These are phyloP conservation scores for Xenoacremonium recifei DNA, from an alignment of 2,329 filamentous ascomycete species.

Conservation along the genomic window DNA sequence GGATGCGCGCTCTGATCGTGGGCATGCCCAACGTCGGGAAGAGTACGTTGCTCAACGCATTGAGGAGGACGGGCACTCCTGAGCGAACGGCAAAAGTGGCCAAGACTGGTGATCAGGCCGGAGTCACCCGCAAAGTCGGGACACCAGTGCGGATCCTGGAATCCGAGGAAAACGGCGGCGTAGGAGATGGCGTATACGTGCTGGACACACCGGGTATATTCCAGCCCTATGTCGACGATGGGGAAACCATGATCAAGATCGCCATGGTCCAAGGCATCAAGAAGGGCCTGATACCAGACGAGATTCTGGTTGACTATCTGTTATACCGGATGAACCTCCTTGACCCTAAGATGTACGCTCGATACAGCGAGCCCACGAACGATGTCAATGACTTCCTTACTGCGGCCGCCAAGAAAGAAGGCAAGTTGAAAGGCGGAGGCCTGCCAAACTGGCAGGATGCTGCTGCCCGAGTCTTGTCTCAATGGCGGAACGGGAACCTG, in stretches of 20 bases:
- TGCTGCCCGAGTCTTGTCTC: slow-evolving; percentile 76
- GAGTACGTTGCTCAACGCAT: slow-evolving; percentile 85
- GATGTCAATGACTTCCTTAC: slow-evolving; percentile 73
- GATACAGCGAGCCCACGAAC: slow-evolving; percentile 73
- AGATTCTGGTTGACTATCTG: slow-evolving; percentile 85
- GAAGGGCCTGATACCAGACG: slow-evolving; percentile 75
- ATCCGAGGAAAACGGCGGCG: slow-evolving; percentile 38
- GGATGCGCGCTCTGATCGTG: slow-evolving; percentile 82
- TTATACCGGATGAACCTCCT: slow-evolving; percentile 77
- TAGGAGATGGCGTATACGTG: slow-evolving; percentile 70
- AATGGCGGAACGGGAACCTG: slow-evolving; percentile 75
- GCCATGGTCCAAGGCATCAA: slow-evolving; percentile 88
- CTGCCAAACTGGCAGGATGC: slow-evolving; percentile 68
- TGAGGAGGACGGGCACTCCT: slow-evolving; percentile 64
- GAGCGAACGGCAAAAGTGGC: slow-evolving; percentile 63
- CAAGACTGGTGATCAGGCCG: slow-evolving; percentile 80
- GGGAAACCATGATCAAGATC: slow-evolving; percentile 92
- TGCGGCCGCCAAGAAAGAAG: slow-evolving; percentile 69
- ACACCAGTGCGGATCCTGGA: slow-evolving; percentile 75
- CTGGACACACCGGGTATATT: slow-evolving; percentile 95
- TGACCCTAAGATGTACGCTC: slow-evolving; percentile 60
- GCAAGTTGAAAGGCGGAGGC: slow-evolving; percentile 73
- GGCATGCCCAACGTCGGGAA: slow-evolving; percentile 99
- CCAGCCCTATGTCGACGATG: slow-evolving; percentile 82
- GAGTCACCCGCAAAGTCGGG: slow-evolving; percentile 82